These are phyloP conservation scores for Yamadazyma olivae DNA, from an alignment of 805 yeast species.

Conservation along the genomic window DNA sequence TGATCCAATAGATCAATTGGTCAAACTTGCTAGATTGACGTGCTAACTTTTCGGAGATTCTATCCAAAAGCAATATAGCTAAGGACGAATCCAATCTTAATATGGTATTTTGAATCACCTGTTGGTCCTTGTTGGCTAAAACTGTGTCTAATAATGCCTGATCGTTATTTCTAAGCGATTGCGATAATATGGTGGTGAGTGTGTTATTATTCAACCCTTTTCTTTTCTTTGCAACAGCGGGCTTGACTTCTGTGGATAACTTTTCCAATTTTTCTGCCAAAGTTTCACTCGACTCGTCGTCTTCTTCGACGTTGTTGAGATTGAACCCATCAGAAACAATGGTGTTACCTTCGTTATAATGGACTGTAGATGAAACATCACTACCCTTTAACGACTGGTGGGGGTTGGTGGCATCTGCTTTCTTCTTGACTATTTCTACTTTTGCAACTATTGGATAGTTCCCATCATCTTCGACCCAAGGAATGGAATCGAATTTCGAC, in stretches of 20 bases:
- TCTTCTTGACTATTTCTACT: conserved; percentile 23
- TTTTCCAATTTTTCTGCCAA: conserved; percentile 32
- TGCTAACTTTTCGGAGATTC: conserved; percentile 50
- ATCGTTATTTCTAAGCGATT: conserved; percentile 86
- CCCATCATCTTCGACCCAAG: conserved; percentile 41
- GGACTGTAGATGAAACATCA: conserved; percentile 51
- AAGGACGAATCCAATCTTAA: conserved; percentile 46
- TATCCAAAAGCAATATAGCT: conserved; percentile 49
- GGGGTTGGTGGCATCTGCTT: conserved; percentile 26
- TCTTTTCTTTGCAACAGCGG: conserved; percentile 21
- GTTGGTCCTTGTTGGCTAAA: conserved; percentile 52
- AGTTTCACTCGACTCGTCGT: conserved; percentile 38
- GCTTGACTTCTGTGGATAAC: conserved; percentile 36
- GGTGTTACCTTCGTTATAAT: conserved; percentile 60
- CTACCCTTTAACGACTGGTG: conserved; percentile 46
- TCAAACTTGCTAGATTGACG: conserved; percentile 50
- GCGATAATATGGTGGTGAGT: conserved; percentile 78
- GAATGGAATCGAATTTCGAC: conserved; percentile 54
- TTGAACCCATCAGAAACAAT: conserved; percentile 64
- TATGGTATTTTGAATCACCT: conserved; percentile 48
- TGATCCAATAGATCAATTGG: conserved; percentile 52
- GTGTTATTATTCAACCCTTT: conserved; percentile 46
- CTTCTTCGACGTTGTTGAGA: conserved; percentile 50
- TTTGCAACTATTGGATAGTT: conserved; percentile 16
- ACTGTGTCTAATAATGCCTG: conserved; percentile 84